Conservation (phyloP, 257 asterid genomes). For the Striga asiatica region DNA sequence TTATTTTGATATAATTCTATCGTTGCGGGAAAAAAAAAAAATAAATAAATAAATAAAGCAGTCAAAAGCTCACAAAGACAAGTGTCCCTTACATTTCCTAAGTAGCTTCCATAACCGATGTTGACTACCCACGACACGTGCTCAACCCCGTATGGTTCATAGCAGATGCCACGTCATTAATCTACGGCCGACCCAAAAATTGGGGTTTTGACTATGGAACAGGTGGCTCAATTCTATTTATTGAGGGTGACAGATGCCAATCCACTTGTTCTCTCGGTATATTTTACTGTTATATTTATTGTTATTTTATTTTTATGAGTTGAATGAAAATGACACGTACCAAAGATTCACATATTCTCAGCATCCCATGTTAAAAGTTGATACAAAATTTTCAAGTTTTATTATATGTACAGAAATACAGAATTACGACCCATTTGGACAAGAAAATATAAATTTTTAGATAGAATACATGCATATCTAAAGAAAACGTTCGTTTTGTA, state of each 20-base stretch:
- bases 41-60: no score
- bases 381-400: no score
- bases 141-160: no score
- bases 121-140: conserved; percentile 14
- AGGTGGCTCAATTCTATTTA: conserved; percentile 11
- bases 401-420: no score
- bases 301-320: neutral
- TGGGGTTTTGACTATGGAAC: neutral
- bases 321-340: neutral
- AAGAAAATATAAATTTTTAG: no score
- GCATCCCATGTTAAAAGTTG: neutral
- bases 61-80: no score
- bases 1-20: no score
- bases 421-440: no score
- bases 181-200: neutral
- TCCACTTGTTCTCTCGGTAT: conserved; percentile 9
- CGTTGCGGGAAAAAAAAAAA: no score
- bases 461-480: no score
- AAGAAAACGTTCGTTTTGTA: no score
- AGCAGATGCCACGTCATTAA: conserved; percentile 21
- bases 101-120: conserved; percentile 1
- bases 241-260: conserved; percentile 14
- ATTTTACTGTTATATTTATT: neutral
- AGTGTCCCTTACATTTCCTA: neutral
- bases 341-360: no score